These are phyloP conservation scores for Zea mays DNA, from an alignment of 176 grass and related monocot species.

Conservation along the genomic window DNA sequence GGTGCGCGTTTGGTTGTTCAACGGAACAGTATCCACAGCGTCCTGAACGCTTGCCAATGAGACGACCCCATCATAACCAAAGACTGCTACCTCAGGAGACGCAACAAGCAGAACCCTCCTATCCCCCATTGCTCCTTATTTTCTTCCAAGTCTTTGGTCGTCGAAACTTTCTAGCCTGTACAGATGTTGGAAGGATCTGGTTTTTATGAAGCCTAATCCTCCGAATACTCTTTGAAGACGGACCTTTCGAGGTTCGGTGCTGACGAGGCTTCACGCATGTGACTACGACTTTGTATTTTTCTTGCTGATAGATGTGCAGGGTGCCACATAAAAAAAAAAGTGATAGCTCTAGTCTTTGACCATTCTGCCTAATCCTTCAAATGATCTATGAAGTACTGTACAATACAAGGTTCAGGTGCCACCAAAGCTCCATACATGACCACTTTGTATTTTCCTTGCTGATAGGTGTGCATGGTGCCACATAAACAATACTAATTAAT, in stretches of 20 bases:
- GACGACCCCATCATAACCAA: conserved; percentile 6
- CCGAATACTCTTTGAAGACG: neutral
- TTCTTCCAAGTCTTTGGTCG: neutral
- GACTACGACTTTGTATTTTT: neutral
- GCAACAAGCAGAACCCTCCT: neutral
- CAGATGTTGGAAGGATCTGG: neutral
- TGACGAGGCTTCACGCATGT: neutral
- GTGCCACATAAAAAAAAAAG: neutral
- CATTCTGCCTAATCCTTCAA: neutral
- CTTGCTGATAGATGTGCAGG: neutral
- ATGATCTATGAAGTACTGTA: no score
- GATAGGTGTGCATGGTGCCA: neutral
- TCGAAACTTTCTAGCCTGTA: neutral
- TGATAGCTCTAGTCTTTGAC: neutral
- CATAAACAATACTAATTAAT: conserved; percentile 3
- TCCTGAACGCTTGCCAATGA: conserved; percentile 41
- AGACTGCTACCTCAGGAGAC: neutral
- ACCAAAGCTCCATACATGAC: neutral
- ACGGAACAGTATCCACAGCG: conserved; percentile 53
- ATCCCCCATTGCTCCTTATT: conserved; percentile 13
- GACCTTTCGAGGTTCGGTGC: neutral
- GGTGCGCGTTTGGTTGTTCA: conserved; percentile 44
- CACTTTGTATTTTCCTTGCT: neutral
- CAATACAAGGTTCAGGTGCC: neutral
- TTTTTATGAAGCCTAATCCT: neutral